These are phyloP conservation scores for Toxicodendron radicans DNA, from an alignment of 345 rosid genomes.

Conservation along the genomic window DNA sequence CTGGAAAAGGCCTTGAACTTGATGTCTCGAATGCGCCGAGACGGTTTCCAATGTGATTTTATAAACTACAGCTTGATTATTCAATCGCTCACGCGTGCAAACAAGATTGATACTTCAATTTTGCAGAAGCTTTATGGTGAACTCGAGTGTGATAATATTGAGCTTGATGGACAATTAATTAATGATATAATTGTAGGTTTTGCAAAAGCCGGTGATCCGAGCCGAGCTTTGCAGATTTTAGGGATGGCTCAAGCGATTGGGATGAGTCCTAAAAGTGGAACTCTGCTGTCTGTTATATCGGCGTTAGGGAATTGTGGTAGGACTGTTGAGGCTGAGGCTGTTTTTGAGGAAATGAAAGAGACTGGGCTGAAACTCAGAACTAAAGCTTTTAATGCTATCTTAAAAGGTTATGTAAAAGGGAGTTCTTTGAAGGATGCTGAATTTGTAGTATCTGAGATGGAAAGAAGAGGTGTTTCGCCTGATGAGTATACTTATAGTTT, in stretches of 20 bases:
- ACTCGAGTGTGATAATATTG: slow-evolving; percentile 70
- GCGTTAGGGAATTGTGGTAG: slow-evolving; percentile 65
- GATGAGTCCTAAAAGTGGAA: slow-evolving; percentile 56
- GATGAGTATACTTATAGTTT: slow-evolving; percentile 88
- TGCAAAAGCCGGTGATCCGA: slow-evolving; percentile 78
- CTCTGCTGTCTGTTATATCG: slow-evolving; percentile 61
- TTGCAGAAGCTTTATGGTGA: slow-evolving; percentile 68
- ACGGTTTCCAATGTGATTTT: slow-evolving; percentile 85
- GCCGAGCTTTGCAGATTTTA: slow-evolving; percentile 62
- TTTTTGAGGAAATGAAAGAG: slow-evolving; percentile 88
- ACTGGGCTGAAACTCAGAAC: slow-evolving; percentile 75
- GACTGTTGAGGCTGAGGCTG: slow-evolving; percentile 82
- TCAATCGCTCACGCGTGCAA: slow-evolving; percentile 62
- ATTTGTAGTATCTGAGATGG: slow-evolving; percentile 84
- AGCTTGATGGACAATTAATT: slow-evolving; percentile 72
- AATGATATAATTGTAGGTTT: slow-evolving; percentile 83
- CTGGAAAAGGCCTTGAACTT: slow-evolving; percentile 81
- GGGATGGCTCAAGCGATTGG: slow-evolving; percentile 77
- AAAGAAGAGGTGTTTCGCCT: slow-evolving; percentile 72
- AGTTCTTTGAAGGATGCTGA: slow-evolving; percentile 80
- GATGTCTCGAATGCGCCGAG: slow-evolving; percentile 82
- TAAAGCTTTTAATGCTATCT: slow-evolving; percentile 82
- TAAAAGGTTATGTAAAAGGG: slow-evolving; percentile 76
- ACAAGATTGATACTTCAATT: slow-evolving; percentile 62
- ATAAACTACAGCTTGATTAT: slow-evolving; percentile 84